Evolutionary conservation across 2,329 filamentous ascomycete genomes (phyloP).

Genomic region (Colletotrichum lini): DNA sequence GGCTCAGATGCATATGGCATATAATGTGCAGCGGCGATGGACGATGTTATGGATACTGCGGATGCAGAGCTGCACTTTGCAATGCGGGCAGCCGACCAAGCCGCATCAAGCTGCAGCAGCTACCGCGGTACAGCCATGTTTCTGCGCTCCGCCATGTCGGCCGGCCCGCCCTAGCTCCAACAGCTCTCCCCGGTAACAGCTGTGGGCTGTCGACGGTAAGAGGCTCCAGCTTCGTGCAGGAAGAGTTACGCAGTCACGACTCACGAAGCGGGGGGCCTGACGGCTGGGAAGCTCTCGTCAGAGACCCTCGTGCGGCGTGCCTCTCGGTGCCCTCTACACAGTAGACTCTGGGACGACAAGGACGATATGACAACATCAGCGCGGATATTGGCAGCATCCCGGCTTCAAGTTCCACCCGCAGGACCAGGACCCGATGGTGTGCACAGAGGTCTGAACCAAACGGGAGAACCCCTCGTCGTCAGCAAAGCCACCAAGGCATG

Average conservation of each 20-base stretch:
- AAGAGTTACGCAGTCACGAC: conserved; percentile 11
- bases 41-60: conserved; percentile 20
- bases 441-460: conserved; percentile 30
- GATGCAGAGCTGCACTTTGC: conserved; percentile 34
- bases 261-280: conserved; percentile 10
- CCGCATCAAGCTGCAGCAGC: conserved; percentile 32
- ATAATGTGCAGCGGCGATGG: conserved; percentile 1
- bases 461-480: conserved; percentile 24
- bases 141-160: conserved; percentile 38
- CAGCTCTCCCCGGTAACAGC: conserved; percentile 22
- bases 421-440: conserved; percentile 35
- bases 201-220: conserved; percentile 14
- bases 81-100: conserved; percentile 31
- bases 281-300: conserved; percentile 10
- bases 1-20: conserved; percentile 19
- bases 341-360: conserved; percentile 29
- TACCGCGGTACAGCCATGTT: conserved; percentile 32
- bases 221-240: conserved; percentile 28
- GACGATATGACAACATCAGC: conserved; percentile 24
- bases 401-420: conserved; percentile 21
- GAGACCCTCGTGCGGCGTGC: conserved; percentile 14
- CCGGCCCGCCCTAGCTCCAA: conserved; percentile 7
- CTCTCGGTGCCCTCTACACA: conserved; percentile 23
- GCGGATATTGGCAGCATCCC: conserved; percentile 16
- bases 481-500: conserved; percentile 15